A percentile compares a stretch with the other conserved stretches of the same genome.
Evolutionary conservation across 768 basidiomycete species (phyloP).

Genomic region (Holtermannia corniformis): DNA sequence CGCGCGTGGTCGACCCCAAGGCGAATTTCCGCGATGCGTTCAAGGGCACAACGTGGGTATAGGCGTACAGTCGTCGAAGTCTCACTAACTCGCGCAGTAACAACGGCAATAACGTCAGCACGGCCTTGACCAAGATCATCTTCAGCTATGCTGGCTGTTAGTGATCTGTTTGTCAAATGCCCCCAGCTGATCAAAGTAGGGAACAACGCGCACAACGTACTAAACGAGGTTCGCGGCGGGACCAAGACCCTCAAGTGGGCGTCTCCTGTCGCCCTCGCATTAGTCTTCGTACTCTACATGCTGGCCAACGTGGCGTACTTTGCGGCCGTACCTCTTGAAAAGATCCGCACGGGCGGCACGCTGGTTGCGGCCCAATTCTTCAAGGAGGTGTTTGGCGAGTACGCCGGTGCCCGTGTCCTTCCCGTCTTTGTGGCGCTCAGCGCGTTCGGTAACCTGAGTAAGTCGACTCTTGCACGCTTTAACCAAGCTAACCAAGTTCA

Average conservation of each 20-base stretch:
- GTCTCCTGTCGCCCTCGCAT: conserved; percentile 11
- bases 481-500: too few species aligned
- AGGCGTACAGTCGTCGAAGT: background rate
- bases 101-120: conserved; percentile 17
- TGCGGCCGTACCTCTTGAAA: conserved; percentile 9
- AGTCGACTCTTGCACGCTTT: too few species aligned
- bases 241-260: conserved; percentile 19
- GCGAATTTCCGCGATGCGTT: conserved; percentile 30
- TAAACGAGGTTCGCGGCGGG: conserved; percentile 23
- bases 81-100: too few species aligned
- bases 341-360: conserved; percentile 9
- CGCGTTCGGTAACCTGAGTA: conserved; percentile 19
- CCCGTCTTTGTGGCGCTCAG: conserved; percentile 18
- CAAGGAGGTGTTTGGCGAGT: conserved; percentile 16
- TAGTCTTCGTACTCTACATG: conserved; percentile 25
- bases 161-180: background rate
- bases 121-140: conserved; percentile 24
- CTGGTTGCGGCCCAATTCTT: conserved; percentile 22
- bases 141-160: conserved; percentile 24
- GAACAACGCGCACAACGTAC: conserved; percentile 23
- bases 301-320: conserved; percentile 26
- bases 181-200: background rate
- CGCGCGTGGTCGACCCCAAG: conserved; percentile 8
- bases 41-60: conserved; percentile 5
- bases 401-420: conserved; percentile 15